Percentiles rank a stretch among this genome's conserved stretches.
Evolutionary conservation across 2,329 filamentous ascomycete species (phyloP).

Genomic region (Didymella exigua): DNA sequence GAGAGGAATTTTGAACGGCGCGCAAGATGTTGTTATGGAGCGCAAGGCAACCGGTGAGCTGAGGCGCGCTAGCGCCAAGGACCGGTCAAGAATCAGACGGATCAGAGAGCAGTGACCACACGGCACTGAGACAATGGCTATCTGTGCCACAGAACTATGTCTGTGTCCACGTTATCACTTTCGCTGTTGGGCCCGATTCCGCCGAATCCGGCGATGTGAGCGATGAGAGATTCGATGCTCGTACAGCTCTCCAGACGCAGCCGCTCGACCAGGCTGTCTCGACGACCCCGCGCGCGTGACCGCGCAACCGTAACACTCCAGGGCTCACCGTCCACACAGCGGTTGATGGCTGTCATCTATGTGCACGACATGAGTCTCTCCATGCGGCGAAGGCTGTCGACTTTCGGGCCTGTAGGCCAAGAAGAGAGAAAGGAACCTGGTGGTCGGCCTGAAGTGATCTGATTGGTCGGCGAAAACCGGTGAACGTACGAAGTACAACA

Average conservation of each 20-base stretch:
- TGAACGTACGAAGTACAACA: conserved; percentile 7
- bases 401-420: conserved; percentile 12
- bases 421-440: conserved; percentile 9
- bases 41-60: conserved; percentile 18
- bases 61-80: conserved; percentile 11
- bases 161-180: neutral
- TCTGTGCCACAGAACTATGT: conserved; percentile 14
- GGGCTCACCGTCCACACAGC: neutral
- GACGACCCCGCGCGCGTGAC: conserved; percentile 15
- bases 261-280: neutral
- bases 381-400: conserved; percentile 10
- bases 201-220: neutral
- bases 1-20: conserved; percentile 6
- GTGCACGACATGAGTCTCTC: conserved; percentile 1
- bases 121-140: conserved; percentile 5
- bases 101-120: conserved; percentile 8
- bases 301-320: neutral
- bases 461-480: conserved; percentile 22
- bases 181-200: neutral
- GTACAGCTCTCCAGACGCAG: conserved; percentile 1
- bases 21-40: conserved; percentile 13
- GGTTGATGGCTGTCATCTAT: neutral
- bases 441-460: conserved; percentile 6
- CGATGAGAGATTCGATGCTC: neutral
- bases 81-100: conserved; percentile 15